Percentiles rank a stretch among this genome's conserved stretches.
phyloP scores from a whole-genome alignment of 73 alveolate genomes.

The Breviolum minutum region DNA sequence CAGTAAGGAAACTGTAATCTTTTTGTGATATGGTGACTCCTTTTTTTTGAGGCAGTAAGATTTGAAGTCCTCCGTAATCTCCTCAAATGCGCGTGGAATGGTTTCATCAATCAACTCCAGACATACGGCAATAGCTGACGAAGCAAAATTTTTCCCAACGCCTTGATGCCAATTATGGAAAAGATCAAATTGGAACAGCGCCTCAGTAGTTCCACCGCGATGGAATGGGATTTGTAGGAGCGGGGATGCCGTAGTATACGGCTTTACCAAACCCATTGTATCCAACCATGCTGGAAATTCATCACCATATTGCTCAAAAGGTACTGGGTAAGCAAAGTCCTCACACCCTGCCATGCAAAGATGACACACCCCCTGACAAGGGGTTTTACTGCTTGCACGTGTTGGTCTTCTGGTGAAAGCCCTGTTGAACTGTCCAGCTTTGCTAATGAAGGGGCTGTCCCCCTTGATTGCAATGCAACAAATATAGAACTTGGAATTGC shows the following conservation, averaged over 20 bases:
- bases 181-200: neutral
- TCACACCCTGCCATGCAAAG: conserved; percentile 8
- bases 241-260: neutral
- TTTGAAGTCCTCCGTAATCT: neutral
- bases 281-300: neutral
- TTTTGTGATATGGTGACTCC: neutral
- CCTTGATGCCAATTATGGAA: conserved; percentile 28
- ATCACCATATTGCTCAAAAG: neutral
- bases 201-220: neutral
- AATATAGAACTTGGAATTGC: neutral
- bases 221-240: neutral
- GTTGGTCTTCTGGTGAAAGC: neutral
- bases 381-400: neutral
- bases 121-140: no score
- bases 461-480: neutral
- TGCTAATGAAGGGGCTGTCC: conserved; percentile 9
- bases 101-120: neutral
- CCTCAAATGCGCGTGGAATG: neutral
- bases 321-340: neutral
- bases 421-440: neutral
- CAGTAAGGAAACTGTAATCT: neutral
- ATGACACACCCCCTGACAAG: neutral
- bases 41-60: neutral
- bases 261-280: neutral
- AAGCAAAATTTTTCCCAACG: neutral